Evolutionary conservation across 495 filamentous ascomycete species (phyloP), one percentile per base, ranked within the genome.

Genomic region (Glutinoglossum americanum): DNA sequence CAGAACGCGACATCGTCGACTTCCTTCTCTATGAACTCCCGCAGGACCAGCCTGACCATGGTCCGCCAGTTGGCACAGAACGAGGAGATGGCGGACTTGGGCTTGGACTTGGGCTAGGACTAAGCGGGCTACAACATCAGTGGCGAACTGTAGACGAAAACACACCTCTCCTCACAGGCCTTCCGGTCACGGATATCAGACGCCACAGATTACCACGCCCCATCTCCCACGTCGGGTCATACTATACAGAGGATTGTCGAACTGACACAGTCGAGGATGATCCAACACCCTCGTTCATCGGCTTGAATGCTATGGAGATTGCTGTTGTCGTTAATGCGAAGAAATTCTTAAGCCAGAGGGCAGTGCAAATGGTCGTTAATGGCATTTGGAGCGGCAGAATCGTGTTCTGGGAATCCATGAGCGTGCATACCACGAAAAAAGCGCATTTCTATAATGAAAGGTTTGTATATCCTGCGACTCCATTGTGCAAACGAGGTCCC

Each of bases 301-400:
- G 87, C 44, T 70, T 94, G 51, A 94, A 89, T 68, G 88, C 85
- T 15, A 71, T 97, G 17, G 90, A 96, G 65, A 89, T 97, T 63
- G 90, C 89, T 39, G 81, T 84, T 39, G 80, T 95, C 32, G 84
- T 83, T n/a, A 79, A 84, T 60, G 87, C 89, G 26, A 97, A 95
- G 68, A 83, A 83, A 32, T 97, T 95, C 62, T 76, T 95, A 15
- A 86, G 85, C 66, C 89, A 95, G 66, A 73, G 74, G 54, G 76
- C 88, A 8, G 83, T 97, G 32, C 90, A 96, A 63, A 84, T 82
- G 60, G 83, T 95, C 57, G 81, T 95, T 47, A 81, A 87, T 57
- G 84, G 85, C 47, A 89, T 95, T 56, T 95, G 90, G 90, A 81
- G 81, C 49, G 90, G 89, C 23, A 80, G 89, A 57, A 94, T 96